Evolutionary conservation across 495 filamentous ascomycete genomes (phyloP), one percentile per base, ranked within the genome.

Genomic region (Trichoderma asperelloides): DNA sequence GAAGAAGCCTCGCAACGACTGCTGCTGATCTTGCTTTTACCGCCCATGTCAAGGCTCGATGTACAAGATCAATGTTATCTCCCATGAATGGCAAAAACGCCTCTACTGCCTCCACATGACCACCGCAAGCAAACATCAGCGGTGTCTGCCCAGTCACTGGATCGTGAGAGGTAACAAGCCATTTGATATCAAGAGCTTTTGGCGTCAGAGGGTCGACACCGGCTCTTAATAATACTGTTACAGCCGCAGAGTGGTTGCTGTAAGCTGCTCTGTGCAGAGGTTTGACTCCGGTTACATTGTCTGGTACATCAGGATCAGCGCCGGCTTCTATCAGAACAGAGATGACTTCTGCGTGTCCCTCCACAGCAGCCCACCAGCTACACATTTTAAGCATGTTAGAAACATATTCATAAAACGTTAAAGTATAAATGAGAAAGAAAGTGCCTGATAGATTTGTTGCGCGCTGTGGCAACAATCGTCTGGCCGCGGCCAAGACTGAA

Each of bases 171-270:
- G 18, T 13, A n/a, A 11, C 15, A 33, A 40, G 37, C 13, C 64
- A 49, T 7, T 68, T 70, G 39, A 47, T 39, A 3, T 69, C 68
- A 23, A 57, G 23, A 28, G 68, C 66, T 64, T 73, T 76, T 16
- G 37, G 51, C 18, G 72, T 73, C 2, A 71, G 55, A 30, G 72
- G 72, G 60, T 69, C 62, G 12, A 73, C 70, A 27, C 74, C 74
- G 23, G 67, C 68, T n/a, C 67, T 66, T 6, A 76, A 66, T 23
- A 76, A 63, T 8, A 68, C 25, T 25, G 62, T 69, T 21, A 71
- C 67, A 51, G 71, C 67, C 3, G 51, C 37, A 8, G 47, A 40
- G 30, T 63, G 41, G 15, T 66, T 63, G 33, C 23, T 30, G 33
- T 25, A 67, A 13, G 68, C 67, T 57, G 74, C 74, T 41, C 63